Base-by-base conservation (phyloP, 371 early-diverging fungal genomes). In the Coemansia sp. region DNA sequence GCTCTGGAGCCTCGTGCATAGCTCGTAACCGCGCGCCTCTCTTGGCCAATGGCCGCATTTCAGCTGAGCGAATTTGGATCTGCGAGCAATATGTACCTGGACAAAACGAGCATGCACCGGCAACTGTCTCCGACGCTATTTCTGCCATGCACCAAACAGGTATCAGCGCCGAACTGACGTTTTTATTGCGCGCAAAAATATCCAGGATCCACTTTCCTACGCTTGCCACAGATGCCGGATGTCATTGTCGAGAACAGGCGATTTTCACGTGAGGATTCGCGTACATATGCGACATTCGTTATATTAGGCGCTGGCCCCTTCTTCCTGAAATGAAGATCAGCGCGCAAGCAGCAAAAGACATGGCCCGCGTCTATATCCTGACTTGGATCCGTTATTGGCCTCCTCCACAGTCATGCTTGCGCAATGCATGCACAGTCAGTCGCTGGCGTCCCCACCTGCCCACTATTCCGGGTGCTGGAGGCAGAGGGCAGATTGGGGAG, bases 391-490 rank as follows among this genome's bases (percentile, higher is more conserved):
- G 16, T 8, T 45, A 8, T 20, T 20, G 7, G 16, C 2, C 14
- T 5, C 14, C 16, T 45, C 45, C n/a, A 5, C 38, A 36, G 38
- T 16, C 16, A 8, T n/a, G 16, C 51, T 33, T 4, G 14, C 45
- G 2, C 30, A 3, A 33, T 33, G 31, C 51, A 51, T 51, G 51
- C 51, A 51, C 34, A 51, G 51, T 51, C 51, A 51, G 51, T 51
- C 51, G 12, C 12, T 31, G 7, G 16, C 16, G 16, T 14, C n/a
- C 51, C 34, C 31, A 11, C 9, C 31, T 51, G 34, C 34, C 6
- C 51, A 31, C 14, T 51, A 51, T 51, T 33, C 33, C 26, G 5
- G n/a, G 26, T 33, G 45, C 16, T 45, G 16, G 7, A 16, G n/a
- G 16, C 14, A 20, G 16, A 45, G 45, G 45, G 20, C 14, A 16